Percentiles rank a stretch among this genome's conserved stretches.
phyloP scores from a whole-genome alignment of 768 basidiomycete genomes.

The Boletus rex-veris region DNA sequence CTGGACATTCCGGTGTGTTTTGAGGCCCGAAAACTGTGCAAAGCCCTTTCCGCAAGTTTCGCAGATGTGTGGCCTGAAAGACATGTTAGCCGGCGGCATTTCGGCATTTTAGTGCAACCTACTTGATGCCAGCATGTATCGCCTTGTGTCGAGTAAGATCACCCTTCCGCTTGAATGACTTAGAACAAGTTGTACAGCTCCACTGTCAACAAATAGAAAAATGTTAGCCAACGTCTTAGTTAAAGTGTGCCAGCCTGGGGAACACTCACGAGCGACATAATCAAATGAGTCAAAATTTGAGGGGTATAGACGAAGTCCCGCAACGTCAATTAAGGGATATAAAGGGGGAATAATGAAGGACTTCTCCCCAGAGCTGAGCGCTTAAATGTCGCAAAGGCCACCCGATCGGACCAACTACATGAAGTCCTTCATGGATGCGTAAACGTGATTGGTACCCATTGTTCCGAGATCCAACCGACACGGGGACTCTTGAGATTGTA shows the following conservation, averaged over 20 bases:
- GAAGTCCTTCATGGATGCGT: conserved; percentile 8
- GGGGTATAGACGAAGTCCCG: conserved; percentile 42
- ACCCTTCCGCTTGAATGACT: conserved; percentile 51
- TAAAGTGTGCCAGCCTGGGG: not conserved
- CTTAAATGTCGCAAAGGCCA: conserved; percentile 20
- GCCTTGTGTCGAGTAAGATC: conserved; percentile 58
- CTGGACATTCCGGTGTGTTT: conserved; percentile 66
- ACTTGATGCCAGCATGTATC: conserved; percentile 53
- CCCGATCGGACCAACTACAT: conserved; percentile 8
- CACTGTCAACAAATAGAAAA: conserved; percentile 25
- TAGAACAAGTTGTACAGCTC: conserved; percentile 44
- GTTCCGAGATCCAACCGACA: conserved; percentile 12
- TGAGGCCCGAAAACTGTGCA: conserved; percentile 56
- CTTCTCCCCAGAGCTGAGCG: not conserved
- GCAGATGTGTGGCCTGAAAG: conserved; percentile 51
- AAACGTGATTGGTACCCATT: conserved; percentile 17
- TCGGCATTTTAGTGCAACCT: conserved; percentile 3
- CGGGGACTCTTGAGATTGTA: conserved; percentile 1
- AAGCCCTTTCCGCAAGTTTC: conserved; percentile 52
- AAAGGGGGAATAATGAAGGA: conserved; percentile 7
- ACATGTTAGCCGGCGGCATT: not conserved
- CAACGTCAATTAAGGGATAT: conserved; percentile 36
- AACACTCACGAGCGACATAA: conserved; percentile 24
- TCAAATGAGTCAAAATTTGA: conserved; percentile 4
- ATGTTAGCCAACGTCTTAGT: not conserved